Percentiles rank a stretch among this genome's conserved stretches.
These are phyloP conservation scores for Carex littledalei DNA, from an alignment of 176 grass and related monocot species.

Conservation along the genomic window DNA sequence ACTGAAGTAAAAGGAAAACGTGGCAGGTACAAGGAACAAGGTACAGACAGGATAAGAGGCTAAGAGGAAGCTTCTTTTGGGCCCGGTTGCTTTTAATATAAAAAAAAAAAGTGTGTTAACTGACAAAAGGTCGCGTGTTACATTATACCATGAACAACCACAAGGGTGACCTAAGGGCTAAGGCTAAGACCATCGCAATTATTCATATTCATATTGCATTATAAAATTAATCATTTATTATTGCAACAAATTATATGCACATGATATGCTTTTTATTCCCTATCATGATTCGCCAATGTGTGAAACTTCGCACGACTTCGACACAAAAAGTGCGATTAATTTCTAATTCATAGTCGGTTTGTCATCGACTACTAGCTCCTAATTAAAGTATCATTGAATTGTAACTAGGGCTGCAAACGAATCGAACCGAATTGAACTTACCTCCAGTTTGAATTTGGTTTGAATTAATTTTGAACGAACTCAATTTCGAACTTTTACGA, in stretches of 20 bases:
- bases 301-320: too few relatives aligned
- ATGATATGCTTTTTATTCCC: conserved; percentile 1
- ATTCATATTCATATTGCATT: background rate
- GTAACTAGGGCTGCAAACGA: too few relatives aligned
- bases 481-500: too few relatives aligned
- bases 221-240: background rate
- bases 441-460: too few relatives aligned
- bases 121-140: background rate
- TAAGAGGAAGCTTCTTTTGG: background rate
- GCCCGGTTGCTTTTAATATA: background rate
- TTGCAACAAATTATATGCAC: conserved; percentile 5
- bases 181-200: too few relatives aligned
- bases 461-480: too few relatives aligned
- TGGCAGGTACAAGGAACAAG: background rate
- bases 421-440: too few relatives aligned
- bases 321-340: background rate
- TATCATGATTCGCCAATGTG: background rate
- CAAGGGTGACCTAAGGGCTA: background rate
- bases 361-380: background rate
- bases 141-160: background rate
- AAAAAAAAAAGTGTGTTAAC: background rate
- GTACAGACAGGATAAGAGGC: too few relatives aligned
- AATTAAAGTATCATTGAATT: background rate
- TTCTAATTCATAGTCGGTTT: background rate
- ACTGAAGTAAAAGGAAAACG: background rate